Evolutionary conservation across 306 rosid species (phyloP), one percentile per base, ranked within the genome.

Genomic region (Quillaja saponaria): DNA sequence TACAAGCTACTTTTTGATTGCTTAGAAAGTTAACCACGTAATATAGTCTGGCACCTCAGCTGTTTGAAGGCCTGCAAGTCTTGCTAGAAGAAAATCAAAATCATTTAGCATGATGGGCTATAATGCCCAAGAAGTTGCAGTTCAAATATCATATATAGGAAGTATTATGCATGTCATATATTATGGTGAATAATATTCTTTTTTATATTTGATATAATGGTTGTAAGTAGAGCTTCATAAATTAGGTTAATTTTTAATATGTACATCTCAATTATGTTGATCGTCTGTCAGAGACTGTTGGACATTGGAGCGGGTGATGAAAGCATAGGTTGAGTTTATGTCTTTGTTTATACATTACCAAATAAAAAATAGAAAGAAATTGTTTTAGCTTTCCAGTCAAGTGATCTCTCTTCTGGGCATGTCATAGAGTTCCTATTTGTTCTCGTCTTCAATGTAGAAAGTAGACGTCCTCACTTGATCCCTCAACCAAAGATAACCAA

Each of bases 341-440:
- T 63, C 17, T 10, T 37, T 55, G 13, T 57, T 21, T 39, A 13
- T 45, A 54, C 11, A 3, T 9, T 45, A 66, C 53, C 64, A 31
- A 11, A 20, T 2, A 15, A 33, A 5, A 55, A 28, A 28, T 45
- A 10, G 15, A 63, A 38, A 25, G 6, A 40, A 19, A 9, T 14
- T 57, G 3, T 54, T 58, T 44, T 57, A 61, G n/a, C 35, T 63
- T 62, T 34, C 16, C 34, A 33, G 40, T 46, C 57, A 56, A 50
- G 19, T 47, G 47, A 7, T 16, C 52, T 8, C 50, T 44, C 31
- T 46, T 40, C 40, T 50, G 49, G 67, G 33, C 21, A 15, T 45
- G 57, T 56, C n/a, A n/a, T n/a, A n/a, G 5, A 31, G 28, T 37
- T 38, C n/a, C n/a, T 15, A 4, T 52, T n/a, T 37, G 46, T 33